These are phyloP conservation scores for Torrubiella hemipterigena DNA, from an alignment of 2,329 filamentous ascomycete species.

Conservation along the genomic window DNA sequence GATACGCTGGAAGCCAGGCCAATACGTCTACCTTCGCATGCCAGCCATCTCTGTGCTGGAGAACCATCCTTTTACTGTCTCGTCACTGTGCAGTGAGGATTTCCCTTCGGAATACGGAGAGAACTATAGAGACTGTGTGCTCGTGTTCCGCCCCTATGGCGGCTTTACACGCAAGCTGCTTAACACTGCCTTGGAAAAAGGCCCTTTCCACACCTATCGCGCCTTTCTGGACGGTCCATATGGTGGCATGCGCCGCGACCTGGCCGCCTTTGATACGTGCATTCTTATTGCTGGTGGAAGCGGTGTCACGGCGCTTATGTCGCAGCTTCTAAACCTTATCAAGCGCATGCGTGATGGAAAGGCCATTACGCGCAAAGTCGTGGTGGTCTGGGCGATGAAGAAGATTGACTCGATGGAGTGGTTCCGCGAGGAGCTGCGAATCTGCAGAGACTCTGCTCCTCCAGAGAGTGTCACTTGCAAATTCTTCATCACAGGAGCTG, in stretches of 20 bases:
- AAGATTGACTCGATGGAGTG: constrained; percentile 90
- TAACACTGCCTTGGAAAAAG: constrained; percentile 72
- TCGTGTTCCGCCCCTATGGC: constrained; percentile 84
- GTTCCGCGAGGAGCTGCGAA: constrained; percentile 90
- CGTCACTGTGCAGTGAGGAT: constrained; percentile 83
- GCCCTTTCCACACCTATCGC: constrained; percentile 82
- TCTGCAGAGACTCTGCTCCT: constrained; percentile 81
- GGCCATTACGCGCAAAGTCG: constrained; percentile 79
- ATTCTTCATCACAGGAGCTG: constrained; percentile 79
- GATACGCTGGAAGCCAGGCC: constrained; percentile 84
- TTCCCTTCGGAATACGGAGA: constrained; percentile 88
- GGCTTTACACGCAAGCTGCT: constrained; percentile 82
- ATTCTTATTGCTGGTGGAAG: constrained; percentile 89
- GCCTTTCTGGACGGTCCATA: constrained; percentile 92
- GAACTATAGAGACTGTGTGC: constrained; percentile 73
- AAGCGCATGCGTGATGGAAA: constrained; percentile 93
- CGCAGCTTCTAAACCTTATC: constrained; percentile 84
- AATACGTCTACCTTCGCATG: constrained; percentile 92
- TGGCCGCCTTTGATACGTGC: constrained; percentile 87
- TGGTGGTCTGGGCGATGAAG: constrained; percentile 90
- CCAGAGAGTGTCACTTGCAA: constrained; percentile 84
- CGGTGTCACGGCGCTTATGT: constrained; percentile 87
- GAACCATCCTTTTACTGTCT: constrained; percentile 92
- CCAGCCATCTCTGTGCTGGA: constrained; percentile 82
- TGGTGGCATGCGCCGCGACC: constrained; percentile 80